phyloP scores from a whole-genome alignment of 2,329 filamentous ascomycete genomes.

The Aspergillus amoenus region DNA sequence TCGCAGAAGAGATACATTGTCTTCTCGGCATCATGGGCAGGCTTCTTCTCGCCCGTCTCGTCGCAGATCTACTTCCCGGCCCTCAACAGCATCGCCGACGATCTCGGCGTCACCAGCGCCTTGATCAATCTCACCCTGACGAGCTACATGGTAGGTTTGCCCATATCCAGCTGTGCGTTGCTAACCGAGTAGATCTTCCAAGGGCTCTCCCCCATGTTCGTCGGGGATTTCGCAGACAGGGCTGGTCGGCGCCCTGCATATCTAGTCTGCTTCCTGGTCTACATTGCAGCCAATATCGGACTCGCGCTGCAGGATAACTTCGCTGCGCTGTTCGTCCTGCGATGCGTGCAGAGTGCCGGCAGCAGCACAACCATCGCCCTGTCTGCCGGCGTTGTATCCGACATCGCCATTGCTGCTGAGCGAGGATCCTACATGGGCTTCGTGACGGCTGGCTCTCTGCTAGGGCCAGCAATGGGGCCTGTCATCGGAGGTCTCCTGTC shows the following conservation, averaged over 20 bases:
- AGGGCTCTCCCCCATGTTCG: conserved; percentile 53
- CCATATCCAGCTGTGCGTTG: conserved; percentile 24
- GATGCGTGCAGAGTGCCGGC: conserved; percentile 43
- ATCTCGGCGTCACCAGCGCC: conserved; percentile 28
- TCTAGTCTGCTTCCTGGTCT: conserved; percentile 53
- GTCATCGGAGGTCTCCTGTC: conserved; percentile 64
- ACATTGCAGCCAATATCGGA: conserved; percentile 42
- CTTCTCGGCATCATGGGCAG: conserved; percentile 33
- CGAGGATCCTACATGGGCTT: conserved; percentile 44
- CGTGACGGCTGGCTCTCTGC: conserved; percentile 57
- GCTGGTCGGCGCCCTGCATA: conserved; percentile 53
- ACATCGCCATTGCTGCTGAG: conserved; percentile 39
- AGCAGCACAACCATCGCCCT: conserved; percentile 44
- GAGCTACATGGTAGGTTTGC: conserved; percentile 64
- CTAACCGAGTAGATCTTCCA: conserved; percentile 46
- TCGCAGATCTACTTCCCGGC: conserved; percentile 48
- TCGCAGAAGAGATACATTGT: conserved; percentile 6
- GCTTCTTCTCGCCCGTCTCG: conserved; percentile 47
- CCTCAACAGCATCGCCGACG: conserved; percentile 33
- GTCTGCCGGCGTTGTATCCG: conserved; percentile 40
- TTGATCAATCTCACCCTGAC: conserved; percentile 57
- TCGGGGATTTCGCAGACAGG: conserved; percentile 53
- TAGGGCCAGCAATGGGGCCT: conserved; percentile 53
- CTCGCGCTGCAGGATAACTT: conserved; percentile 40
- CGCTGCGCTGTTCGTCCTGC: conserved; percentile 37